Percentiles rank a stretch among this genome's conserved stretches.
Evolutionary conservation across 2,329 filamentous ascomycete genomes (phyloP).

Genomic region (Rutstroemia sp.): DNA sequence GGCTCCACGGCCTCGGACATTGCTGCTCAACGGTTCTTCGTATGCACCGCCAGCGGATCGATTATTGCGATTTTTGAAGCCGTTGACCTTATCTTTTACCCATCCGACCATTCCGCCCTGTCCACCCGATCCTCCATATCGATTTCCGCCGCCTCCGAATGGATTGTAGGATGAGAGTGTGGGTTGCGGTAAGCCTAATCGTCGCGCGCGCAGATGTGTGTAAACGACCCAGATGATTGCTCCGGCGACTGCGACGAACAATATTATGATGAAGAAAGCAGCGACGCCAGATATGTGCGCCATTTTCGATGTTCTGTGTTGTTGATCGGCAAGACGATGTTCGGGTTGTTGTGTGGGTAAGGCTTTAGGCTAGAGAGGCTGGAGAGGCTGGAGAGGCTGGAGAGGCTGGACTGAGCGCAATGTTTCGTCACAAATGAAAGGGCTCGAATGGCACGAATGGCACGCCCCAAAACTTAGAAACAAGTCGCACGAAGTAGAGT

Average conservation of each 20-base stretch:
- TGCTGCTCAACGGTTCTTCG: conserved; percentile 45
- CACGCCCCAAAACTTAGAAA: too few relatives aligned
- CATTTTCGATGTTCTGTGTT: conserved; percentile 34
- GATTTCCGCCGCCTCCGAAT: conserved; percentile 39
- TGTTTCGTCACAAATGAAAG: too few relatives aligned
- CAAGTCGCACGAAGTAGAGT: too few relatives aligned
- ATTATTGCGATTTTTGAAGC: conserved; percentile 57
- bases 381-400: too few relatives aligned
- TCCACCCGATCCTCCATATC: conserved; percentile 37
- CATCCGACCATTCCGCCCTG: conserved; percentile 62
- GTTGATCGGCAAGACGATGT: too few relatives aligned
- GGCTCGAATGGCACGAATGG: too few relatives aligned
- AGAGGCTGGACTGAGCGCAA: too few relatives aligned
- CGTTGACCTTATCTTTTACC: conserved; percentile 59
- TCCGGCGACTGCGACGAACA: conserved; percentile 51
- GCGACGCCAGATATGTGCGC: conserved; percentile 55
- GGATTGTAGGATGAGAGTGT: conserved; percentile 62
- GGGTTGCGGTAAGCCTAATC: conserved; percentile 68
- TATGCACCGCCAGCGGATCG: conserved; percentile 65
- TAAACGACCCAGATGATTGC: conserved; percentile 62
- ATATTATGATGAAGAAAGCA: conserved; percentile 65
- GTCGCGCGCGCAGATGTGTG: conserved; percentile 63
- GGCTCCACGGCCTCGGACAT: conserved; percentile 33
- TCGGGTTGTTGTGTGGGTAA: too few relatives aligned
- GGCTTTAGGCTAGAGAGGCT: too few relatives aligned